Base-by-base conservation (phyloP, 2,329 filamentous ascomycete species). In the Epichloe elymi region DNA sequence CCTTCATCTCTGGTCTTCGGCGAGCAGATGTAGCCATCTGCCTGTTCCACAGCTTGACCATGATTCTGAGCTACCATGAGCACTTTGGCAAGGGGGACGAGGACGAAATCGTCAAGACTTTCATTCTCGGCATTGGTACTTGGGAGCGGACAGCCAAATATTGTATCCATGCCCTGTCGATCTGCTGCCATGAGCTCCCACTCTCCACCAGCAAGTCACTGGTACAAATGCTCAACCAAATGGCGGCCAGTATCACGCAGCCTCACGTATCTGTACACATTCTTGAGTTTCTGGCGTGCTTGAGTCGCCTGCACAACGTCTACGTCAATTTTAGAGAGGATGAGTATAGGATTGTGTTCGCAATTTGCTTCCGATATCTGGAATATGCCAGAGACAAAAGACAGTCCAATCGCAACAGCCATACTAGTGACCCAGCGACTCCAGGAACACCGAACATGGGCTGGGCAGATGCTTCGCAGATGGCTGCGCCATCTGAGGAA, bases 181-280 rank as follows among this genome's bases (percentile, higher is more conserved):
- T 98, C 54, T 97, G 91, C 70, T 96, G 90, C 64, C 89, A 96
- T 61, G 93, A 98, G 66, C 78, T 96, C 26, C 90, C 93, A 3
- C 76, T 86, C 17, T 91, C 91, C 12, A 86, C 90, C 48, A 88
- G 85, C 62, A 95, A 91, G 63, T 85, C 83, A 19, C 74, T 97
- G 54, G 86, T 91, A 44, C 85, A 82, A 44, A 88, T 97, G 57
- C 74, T 98, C 51, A 86, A 90, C 60, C 91, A 88, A 63, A 95
- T 98, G 87, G 85, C 90, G 1, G 88, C 90, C 59, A 94, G 96
- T 61, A 95, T 98, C 61, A 97, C 93, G 1, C 90, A 95, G 60
- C 83, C 88, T 6, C 82, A 90, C 51, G 85, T 96, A 37, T 89
- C 91, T 10, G 85, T 96, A 54, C 93, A 98, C 62, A 95, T 98